phyloP scores from a whole-genome alignment of 2,329 filamentous ascomycete species.

The Trichoderma lentiforme region DNA sequence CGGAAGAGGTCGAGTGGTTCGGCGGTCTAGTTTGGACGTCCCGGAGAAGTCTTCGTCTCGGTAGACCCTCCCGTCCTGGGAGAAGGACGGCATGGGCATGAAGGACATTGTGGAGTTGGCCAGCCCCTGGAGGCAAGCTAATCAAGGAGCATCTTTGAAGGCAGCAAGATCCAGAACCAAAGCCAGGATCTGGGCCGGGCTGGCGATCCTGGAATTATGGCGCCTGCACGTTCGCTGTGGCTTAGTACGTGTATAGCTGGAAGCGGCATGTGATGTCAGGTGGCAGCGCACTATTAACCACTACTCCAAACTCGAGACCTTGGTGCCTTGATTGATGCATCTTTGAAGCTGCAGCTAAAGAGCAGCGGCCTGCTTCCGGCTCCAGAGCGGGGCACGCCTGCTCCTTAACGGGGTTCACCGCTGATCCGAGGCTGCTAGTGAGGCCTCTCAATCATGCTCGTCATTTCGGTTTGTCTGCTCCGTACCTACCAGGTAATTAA shows the following conservation, averaged over 20 bases:
- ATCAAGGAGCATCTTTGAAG: constrained; percentile 18
- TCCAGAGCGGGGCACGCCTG: constrained; percentile 28
- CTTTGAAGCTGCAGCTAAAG: constrained; percentile 5
- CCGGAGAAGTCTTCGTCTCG: constrained; percentile 29
- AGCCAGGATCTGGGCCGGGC: background rate
- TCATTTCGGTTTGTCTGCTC: constrained; percentile 8
- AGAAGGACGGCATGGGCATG: constrained; percentile 36
- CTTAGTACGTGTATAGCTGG: background rate
- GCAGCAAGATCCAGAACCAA: constrained; percentile 2
- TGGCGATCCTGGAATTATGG: constrained; percentile 14
- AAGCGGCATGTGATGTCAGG: constrained; percentile 26
- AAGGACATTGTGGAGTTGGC: constrained; percentile 39
- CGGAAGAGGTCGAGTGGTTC: constrained; percentile 24
- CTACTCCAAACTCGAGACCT: background rate
- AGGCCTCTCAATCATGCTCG: constrained; percentile 10
- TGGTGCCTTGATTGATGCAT: constrained; percentile 6
- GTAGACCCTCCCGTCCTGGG: constrained; percentile 29
- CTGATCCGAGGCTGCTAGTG: constrained; percentile 15
- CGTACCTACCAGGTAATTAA: background rate
- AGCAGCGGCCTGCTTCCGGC: background rate
- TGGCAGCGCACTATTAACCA: constrained; percentile 6
- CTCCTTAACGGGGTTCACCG: constrained; percentile 19
- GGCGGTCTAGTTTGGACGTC: constrained; percentile 24
- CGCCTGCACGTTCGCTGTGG: constrained; percentile 13
- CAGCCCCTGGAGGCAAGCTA: constrained; percentile 25